A percentile compares a stretch with the other conserved stretches of the same genome.
Evolutionary conservation across 371 early-diverging fungal species (phyloP).

Genomic region (Apophysomyces trapeziformis): DNA sequence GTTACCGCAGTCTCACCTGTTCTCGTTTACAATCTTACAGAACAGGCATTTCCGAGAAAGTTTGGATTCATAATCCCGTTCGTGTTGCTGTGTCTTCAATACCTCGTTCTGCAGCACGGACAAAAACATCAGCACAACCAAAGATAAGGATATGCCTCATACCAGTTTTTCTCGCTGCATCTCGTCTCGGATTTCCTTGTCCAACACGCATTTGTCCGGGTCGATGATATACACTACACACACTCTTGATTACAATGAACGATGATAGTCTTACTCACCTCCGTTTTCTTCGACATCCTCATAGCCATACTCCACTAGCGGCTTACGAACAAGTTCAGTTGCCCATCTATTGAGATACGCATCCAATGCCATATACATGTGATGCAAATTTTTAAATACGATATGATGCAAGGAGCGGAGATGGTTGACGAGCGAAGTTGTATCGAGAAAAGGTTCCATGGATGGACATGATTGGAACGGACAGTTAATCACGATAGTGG

Average conservation of each 20-base stretch:
- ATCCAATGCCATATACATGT: constrained; percentile 83
- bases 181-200: constrained; percentile 72
- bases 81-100: constrained; percentile 76
- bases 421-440: constrained; percentile 70
- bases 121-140: not conserved
- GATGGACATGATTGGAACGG: constrained; percentile 54
- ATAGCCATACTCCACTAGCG: constrained; percentile 34
- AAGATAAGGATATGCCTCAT: constrained; percentile 10
- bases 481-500: constrained; percentile 60
- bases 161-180: constrained; percentile 78
- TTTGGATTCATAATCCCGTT: constrained; percentile 74
- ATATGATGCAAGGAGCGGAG: constrained; percentile 69
- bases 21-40: constrained; percentile 79
- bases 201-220: constrained; percentile 60
- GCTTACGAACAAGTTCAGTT: constrained; percentile 43
- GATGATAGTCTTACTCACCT: constrained; percentile 6
- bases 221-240: constrained; percentile 63
- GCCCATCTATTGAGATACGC: constrained; percentile 79
- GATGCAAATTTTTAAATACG: constrained; percentile 72
- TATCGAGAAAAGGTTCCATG: constrained; percentile 64
- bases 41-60: constrained; percentile 87
- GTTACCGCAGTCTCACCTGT: constrained; percentile 43
- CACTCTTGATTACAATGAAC: not conserved
- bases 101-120: constrained; percentile 64
- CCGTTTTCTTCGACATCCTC: constrained; percentile 29